These are phyloP conservation scores for Phoma sp. DNA, from an alignment of 2,329 filamentous ascomycete genomes.

Conservation along the genomic window DNA sequence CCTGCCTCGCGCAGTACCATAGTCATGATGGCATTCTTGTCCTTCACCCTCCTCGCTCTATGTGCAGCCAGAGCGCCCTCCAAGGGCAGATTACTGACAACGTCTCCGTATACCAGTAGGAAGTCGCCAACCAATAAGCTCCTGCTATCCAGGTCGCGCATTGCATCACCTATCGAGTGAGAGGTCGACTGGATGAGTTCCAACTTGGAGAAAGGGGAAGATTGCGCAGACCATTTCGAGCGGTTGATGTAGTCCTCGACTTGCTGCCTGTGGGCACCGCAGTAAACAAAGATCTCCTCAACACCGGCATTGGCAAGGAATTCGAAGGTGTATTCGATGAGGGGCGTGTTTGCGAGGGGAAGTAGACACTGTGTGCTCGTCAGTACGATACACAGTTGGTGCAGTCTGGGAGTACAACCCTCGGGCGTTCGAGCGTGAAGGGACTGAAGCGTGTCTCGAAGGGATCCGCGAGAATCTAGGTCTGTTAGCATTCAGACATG, in stretches of 20 bases:
- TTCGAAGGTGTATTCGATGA: slow-evolving; percentile 97
- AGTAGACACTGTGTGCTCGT: slow-evolving; percentile 75
- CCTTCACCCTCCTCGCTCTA: slow-evolving; percentile 77
- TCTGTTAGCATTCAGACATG: slow-evolving; percentile 24
- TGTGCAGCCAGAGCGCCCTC: slow-evolving; percentile 80
- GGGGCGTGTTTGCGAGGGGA: slow-evolving; percentile 87
- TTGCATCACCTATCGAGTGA: slow-evolving; percentile 88
- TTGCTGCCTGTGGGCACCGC: slow-evolving; percentile 83
- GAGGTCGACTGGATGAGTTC: slow-evolving; percentile 89
- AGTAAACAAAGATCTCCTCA: slow-evolving; percentile 93
- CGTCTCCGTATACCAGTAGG: slow-evolving; percentile 87
- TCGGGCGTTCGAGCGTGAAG: slow-evolving; percentile 85
- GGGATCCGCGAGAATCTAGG: slow-evolving; percentile 86
- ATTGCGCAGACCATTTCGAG: slow-evolving; percentile 76
- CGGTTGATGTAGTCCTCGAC: slow-evolving; percentile 83
- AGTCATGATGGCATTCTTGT: slow-evolving; percentile 98
- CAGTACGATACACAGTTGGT: slow-evolving; percentile 21
- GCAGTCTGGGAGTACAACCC: slow-evolving; percentile 61
- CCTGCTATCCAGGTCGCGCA: slow-evolving; percentile 89
- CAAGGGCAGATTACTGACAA: slow-evolving; percentile 89
- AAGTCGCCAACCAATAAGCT: slow-evolving; percentile 90
- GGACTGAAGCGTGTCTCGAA: slow-evolving; percentile 93
- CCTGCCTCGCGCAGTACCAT: slow-evolving; percentile 86
- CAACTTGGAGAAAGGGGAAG: slow-evolving; percentile 80
- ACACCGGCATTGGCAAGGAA: slow-evolving; percentile 95